A percentile compares a stretch with the other conserved stretches of the same genome.
Evolutionary conservation across 2,329 filamentous ascomycete genomes (phyloP).

Genomic region (Rhynchosporium secalis): DNA sequence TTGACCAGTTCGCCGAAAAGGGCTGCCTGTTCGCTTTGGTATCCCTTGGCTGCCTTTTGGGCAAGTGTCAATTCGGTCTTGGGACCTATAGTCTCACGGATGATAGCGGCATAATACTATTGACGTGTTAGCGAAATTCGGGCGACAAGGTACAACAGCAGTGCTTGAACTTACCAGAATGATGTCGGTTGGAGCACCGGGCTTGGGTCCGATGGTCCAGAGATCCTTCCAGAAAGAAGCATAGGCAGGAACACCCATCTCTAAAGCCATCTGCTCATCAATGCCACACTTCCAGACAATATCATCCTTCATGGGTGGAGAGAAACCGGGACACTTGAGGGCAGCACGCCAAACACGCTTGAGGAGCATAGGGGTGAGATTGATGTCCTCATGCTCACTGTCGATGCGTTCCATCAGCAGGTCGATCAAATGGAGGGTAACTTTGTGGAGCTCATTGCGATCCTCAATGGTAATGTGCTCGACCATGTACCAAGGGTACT

Average conservation of each 20-base stretch:
- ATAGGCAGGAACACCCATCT: conserved; percentile 50
- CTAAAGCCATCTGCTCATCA: conserved; percentile 38
- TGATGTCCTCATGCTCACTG: conserved; percentile 43
- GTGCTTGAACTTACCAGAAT: conserved; percentile 50
- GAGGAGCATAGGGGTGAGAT: conserved; percentile 54
- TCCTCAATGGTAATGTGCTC: conserved; percentile 58
- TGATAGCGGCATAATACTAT: conserved; percentile 58
- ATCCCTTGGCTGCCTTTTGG: conserved; percentile 42
- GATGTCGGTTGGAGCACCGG: conserved; percentile 51
- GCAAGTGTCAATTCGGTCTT: conserved; percentile 45
- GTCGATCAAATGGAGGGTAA: conserved; percentile 51
- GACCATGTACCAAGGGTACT: conserved; percentile 63
- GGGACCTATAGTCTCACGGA: conserved; percentile 53
- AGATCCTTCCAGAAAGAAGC: conserved; percentile 53
- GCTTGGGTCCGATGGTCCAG: conserved; percentile 53
- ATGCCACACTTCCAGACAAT: conserved; percentile 49
- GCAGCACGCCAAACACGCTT: conserved; percentile 53
- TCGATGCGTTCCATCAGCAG: conserved; percentile 48
- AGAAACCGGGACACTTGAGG: conserved; percentile 61
- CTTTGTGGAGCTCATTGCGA: conserved; percentile 53
- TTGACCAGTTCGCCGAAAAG: conserved; percentile 48
- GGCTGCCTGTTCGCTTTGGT: conserved; percentile 16
- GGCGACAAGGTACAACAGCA: no score
- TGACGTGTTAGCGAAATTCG: conserved; percentile 14
- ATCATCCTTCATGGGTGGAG: conserved; percentile 60